A percentile compares a stretch with the other conserved stretches of the same genome.
phyloP scores from a whole-genome alignment of 192 early-diverging fungal species.

The Backusella australiensis region DNA sequence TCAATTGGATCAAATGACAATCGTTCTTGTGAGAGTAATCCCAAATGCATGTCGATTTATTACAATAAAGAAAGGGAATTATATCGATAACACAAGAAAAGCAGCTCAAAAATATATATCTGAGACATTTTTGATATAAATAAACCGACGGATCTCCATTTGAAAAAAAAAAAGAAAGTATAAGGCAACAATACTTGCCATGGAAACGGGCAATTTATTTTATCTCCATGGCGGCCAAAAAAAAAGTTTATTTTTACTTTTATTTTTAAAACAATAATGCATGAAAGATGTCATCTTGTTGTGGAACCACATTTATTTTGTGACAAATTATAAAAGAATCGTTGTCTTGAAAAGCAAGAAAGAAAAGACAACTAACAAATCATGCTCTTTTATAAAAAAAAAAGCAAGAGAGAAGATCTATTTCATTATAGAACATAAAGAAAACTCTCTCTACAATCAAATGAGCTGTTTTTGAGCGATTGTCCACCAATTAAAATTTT shows the following conservation, averaged over 20 bases:
- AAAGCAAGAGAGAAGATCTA: no score
- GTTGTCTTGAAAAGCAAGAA: not conserved
- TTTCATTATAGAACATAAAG: no score
- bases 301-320: not conserved
- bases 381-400: not conserved
- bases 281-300: not conserved
- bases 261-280: not conserved
- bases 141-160: not conserved
- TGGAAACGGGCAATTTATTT: not conserved
- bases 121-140: not conserved
- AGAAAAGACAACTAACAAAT: not conserved
- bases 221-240: not conserved
- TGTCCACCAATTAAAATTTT: no score
- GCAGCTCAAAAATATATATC: not conserved
- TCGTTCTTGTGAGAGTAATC: slow-evolving; percentile 19
- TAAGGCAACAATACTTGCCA: not conserved
- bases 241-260: not conserved
- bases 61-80: not conserved
- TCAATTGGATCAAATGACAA: slow-evolving; percentile 26
- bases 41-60: slow-evolving; percentile 12
- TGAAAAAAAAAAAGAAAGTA: not conserved
- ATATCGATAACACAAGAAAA: not conserved
- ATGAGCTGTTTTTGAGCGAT: no score
- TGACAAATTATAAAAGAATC: not conserved
- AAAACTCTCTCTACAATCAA: no score